Percentiles rank a stretch among this genome's conserved stretches.
Evolutionary conservation across 192 early-diverging fungal genomes (phyloP).

Genomic region (Paraglomus occultum): DNA sequence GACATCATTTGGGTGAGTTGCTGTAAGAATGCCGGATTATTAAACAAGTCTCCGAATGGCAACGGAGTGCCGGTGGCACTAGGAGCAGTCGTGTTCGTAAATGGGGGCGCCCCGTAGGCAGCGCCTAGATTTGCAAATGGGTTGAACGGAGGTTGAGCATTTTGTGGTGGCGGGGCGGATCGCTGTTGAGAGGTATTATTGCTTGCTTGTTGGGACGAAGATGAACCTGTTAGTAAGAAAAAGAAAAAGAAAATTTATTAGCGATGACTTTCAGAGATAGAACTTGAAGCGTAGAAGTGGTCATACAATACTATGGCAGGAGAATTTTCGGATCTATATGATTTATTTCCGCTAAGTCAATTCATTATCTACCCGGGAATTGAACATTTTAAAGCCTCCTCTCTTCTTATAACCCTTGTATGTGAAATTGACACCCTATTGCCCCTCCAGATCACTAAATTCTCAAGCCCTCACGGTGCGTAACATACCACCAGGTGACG

Average conservation of each 20-base stretch:
- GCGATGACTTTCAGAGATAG: too few species aligned
- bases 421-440: too few species aligned
- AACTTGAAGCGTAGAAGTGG: too few species aligned
- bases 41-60: conserved; percentile 58
- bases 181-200: conserved; percentile 1
- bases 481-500: conserved; percentile 39
- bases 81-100: conserved; percentile 61
- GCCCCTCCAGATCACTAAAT: too few species aligned
- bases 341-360: too few species aligned
- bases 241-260: too few species aligned
- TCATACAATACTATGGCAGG: too few species aligned
- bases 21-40: conserved; percentile 81
- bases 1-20: conserved; percentile 77
- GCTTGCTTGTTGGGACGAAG: conserved; percentile 21
- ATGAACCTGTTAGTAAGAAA: conserved; percentile 1
- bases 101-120: neutral
- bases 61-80: conserved; percentile 59
- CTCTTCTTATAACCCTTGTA: too few species aligned
- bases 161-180: neutral
- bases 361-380: too few species aligned
- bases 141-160: conserved; percentile 31
- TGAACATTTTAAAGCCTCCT: too few species aligned
- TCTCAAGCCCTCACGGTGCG: neutral
- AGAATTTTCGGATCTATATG: too few species aligned
- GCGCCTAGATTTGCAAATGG: conserved; percentile 41